These are phyloP conservation scores for Houttuynia cordata DNA, from an alignment of 164 flowering plant genomes.

Conservation along the genomic window DNA sequence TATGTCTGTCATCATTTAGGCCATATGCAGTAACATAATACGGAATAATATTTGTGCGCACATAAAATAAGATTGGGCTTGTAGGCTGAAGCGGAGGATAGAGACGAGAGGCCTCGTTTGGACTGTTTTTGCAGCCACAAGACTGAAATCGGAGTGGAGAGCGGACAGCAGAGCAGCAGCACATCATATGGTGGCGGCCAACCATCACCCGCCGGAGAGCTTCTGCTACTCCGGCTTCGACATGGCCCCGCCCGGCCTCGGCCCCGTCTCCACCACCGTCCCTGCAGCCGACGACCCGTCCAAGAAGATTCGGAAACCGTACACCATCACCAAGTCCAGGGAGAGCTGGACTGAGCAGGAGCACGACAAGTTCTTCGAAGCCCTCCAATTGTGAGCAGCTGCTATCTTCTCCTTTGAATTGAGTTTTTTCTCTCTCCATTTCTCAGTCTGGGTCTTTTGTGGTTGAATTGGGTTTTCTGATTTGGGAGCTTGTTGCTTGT, in stretches of 20 bases:
- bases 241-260: constrained; percentile 2
- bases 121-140: too few relatives aligned
- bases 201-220: background rate
- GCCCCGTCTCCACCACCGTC: constrained; percentile 5
- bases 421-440: too few relatives aligned
- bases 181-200: constrained; percentile 1
- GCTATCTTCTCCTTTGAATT: too few relatives aligned
- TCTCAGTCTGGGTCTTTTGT: background rate
- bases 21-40: too few relatives aligned
- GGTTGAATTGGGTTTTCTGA: too few relatives aligned
- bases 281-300: constrained; percentile 33
- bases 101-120: too few relatives aligned
- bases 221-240: background rate
- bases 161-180: background rate
- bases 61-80: too few relatives aligned
- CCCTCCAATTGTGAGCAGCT: constrained; percentile 83
- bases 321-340: constrained; percentile 85
- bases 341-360: constrained; percentile 99
- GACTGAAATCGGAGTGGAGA: too few relatives aligned
- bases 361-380: constrained; percentile 95
- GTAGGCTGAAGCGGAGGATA: too few relatives aligned
- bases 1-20: too few relatives aligned
- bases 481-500: too few relatives aligned
- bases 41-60: too few relatives aligned
- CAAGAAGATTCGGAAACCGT: constrained; percentile 82